Base-by-base conservation (phyloP, 2,329 filamentous ascomycete genomes). In the Talaromyces atroroseus region DNA sequence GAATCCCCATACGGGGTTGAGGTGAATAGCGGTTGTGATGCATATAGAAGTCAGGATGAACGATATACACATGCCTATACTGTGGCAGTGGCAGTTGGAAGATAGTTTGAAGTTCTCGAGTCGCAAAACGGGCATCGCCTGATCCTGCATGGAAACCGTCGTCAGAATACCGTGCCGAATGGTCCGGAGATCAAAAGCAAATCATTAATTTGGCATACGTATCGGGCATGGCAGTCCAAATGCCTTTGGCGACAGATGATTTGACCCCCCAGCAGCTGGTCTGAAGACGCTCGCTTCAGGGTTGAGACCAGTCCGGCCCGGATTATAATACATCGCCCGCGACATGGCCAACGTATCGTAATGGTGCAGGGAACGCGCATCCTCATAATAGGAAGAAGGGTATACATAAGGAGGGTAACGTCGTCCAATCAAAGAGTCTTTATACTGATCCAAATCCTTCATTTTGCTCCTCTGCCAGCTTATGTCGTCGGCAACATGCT, bases 401-500 rank as follows among this genome's bases (percentile, higher is more conserved):
- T 44, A 44, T 8, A 44, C 40, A 44, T 44, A 21, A 8, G 40
- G 40, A 10, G 40, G 40, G 20, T 44, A 44, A 10, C 7, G 5
- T 7, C 40, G 40, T 21, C 20, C 18, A 18, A 44, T 12, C 18
- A 44, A 14, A 2, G 38, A 12, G n/a, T 42, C 38, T 20, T 42
- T 44, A 18, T 38, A 52, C 49, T 51, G 36, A 21, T 51, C 21
- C 29, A 47, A 32, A 16, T 36, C 40, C n/a, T 24, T 34, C 42
- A 20, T 32, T 24, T 34, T 53, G 32, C 53, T 59, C 45, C 58
- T 62, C 16, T 59, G 54, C 32, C 66, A 63, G 0, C 64, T 70
- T 3, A 63, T 48, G 7, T 65, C 69, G 18, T 63, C 61, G 18
- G 67, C 63, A 2, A 63, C 47, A 4, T 60, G 61, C 21, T 66